Conservation (phyloP, 2,329 filamentous ascomycete species). For the Clarireedia monteithiana region DNA sequence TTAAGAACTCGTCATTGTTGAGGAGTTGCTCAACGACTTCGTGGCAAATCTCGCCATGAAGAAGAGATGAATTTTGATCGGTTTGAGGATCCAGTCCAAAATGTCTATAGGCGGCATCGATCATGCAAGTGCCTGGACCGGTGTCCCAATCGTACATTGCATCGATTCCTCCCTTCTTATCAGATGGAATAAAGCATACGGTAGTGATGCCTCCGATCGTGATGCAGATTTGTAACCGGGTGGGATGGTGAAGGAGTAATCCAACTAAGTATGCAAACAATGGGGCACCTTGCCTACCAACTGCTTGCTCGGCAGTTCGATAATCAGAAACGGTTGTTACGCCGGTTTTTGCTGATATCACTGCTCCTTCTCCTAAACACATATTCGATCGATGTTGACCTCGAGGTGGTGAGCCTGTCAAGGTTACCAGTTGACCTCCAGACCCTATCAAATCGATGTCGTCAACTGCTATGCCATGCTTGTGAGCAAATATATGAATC, state of each 20-base stretch:
- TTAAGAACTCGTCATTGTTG: slow-evolving; percentile 22
- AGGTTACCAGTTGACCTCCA: slow-evolving; percentile 26
- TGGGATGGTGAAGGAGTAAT: slow-evolving; percentile 27
- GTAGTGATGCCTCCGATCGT: slow-evolving; percentile 28
- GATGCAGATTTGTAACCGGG: slow-evolving; percentile 27
- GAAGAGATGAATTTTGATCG: slow-evolving; percentile 19
- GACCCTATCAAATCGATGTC: slow-evolving; percentile 28
- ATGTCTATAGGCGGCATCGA: slow-evolving; percentile 26
- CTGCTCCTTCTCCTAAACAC: slow-evolving; percentile 28
- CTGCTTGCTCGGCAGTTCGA: slow-evolving; percentile 28
- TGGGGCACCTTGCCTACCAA: slow-evolving; percentile 29
- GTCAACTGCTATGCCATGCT: slow-evolving; percentile 26
- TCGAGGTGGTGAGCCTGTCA: slow-evolving; percentile 24
- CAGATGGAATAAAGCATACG: slow-evolving; percentile 26
- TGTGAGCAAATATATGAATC: slow-evolving; percentile 27
- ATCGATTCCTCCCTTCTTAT: slow-evolving; percentile 27
- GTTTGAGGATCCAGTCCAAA: slow-evolving; percentile 26
- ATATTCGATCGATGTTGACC: slow-evolving; percentile 28
- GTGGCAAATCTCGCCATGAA: slow-evolving; percentile 26
- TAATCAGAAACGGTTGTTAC: slow-evolving; percentile 30
- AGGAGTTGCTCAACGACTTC: slow-evolving; percentile 27
- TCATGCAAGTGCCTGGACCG: slow-evolving; percentile 27
- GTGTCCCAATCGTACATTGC: slow-evolving; percentile 31
- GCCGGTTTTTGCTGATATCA: slow-evolving; percentile 30
- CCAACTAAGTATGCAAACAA: slow-evolving; percentile 27